phyloP scores from a whole-genome alignment of 805 yeast species.

The Komagataella phaffii region DNA sequence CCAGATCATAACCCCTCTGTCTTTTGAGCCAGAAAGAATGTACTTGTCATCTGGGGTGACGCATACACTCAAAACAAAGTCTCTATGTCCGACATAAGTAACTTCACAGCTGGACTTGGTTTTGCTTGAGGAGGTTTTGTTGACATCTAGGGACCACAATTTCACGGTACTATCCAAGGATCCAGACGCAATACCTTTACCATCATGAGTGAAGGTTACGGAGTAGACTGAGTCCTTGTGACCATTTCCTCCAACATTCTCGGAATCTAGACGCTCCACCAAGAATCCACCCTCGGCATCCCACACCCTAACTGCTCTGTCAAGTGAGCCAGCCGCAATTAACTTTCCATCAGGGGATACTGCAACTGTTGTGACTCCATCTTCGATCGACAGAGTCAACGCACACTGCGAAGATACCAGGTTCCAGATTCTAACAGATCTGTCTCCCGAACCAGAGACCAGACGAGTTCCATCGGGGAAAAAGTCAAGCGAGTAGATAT shows the following conservation, averaged over 20 bases:
- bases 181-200: conserved; percentile 86
- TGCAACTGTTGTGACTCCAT: conserved; percentile 96
- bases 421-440: conserved; percentile 96
- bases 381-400: conserved; percentile 81
- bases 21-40: conserved; percentile 89
- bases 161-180: conserved; percentile 93
- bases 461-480: conserved; percentile 89
- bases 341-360: conserved; percentile 89
- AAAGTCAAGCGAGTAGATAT: conserved; percentile 88
- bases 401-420: conserved; percentile 80
- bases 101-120: conserved; percentile 61
- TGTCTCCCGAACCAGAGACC: conserved; percentile 93
- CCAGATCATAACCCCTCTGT: conserved; percentile 96
- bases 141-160: conserved; percentile 79
- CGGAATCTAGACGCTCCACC: conserved; percentile 85
- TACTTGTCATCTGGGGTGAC: conserved; percentile 88
- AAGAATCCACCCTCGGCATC: conserved; percentile 85
- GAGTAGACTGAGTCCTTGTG: conserved; percentile 94
- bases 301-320: conserved; percentile 94
- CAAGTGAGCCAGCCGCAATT: conserved; percentile 94
- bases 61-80: conserved; percentile 88
- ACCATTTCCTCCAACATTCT: conserved; percentile 79
- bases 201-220: conserved; percentile 85
- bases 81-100: conserved; percentile 92
- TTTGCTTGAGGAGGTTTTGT: conserved; percentile 28